Base-by-base conservation (phyloP, 2,329 filamentous ascomycete genomes). In the Cordyceps cateniannulata region DNA sequence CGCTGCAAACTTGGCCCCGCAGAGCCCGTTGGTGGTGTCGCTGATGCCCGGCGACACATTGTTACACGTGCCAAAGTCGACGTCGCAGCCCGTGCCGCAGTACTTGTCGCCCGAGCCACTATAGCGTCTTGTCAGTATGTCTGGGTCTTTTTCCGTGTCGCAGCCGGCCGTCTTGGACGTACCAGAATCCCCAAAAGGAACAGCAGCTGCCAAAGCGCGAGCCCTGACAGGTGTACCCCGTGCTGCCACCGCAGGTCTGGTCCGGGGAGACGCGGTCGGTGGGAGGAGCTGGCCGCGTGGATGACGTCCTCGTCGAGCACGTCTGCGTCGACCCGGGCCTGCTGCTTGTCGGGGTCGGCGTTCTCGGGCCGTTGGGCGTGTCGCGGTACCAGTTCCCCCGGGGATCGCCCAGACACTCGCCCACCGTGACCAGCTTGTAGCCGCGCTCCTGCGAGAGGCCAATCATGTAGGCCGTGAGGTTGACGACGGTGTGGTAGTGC, bases 381-480 rank as follows among this genome's bases (percentile, higher is more conserved):
- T 62, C 29, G 50, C 81, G 77, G 66, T 85, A 85, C 83, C 82
- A 85, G 63, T 79, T 76, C 18, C 69, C 72, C n/a, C 62, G 62
- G 8, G 81, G 70, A 61, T 86, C 82, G 0, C 77, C 78, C 18
- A 86, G 73, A 61, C 84, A 86, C 62, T 85, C 80, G 0, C 82
- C 84, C 5, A 85, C 78, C 1, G 82, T 82, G 29, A 82, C 81
- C 48, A 78, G 77, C 50, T 66, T 69, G 64, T 77, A 78, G 0
- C 81, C 81, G 20, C 76, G 71, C 3, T 69, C 65, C 25, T 68
- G 66, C 16, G 81, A 71, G 54, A 68, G 69, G 14, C 71, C 62
- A 20, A 81, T 68, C 77, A 81, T 81, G 66, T 71, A 78, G 67
- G 67, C 52, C 5, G 72, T 69, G 61, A 82, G 68, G 42, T 73